A percentile compares a stretch with the other conserved stretches of the same genome.
phyloP scores from a whole-genome alignment of 306 rosid genomes.

The Quercus parvula region DNA sequence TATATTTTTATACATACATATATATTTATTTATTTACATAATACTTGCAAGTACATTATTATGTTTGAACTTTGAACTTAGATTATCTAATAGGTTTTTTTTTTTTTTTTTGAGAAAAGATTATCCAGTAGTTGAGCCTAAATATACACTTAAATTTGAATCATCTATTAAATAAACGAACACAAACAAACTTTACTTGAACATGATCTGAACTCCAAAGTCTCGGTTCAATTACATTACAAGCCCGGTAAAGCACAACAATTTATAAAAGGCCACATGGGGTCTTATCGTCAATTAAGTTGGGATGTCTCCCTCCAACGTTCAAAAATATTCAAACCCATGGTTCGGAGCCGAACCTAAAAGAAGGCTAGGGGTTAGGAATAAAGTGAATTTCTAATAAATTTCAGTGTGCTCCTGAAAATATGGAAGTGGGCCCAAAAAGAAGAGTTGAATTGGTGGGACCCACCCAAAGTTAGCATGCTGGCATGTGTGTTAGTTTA shows the following conservation, averaged over 20 bases:
- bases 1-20: too few species aligned
- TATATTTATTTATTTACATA: too few species aligned
- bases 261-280: neutral
- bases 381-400: constrained; percentile 3
- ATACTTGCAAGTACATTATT: too few species aligned
- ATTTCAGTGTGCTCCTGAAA: constrained; percentile 1
- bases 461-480: constrained; percentile 17
- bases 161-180: too few species aligned
- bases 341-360: constrained; percentile 44
- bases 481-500: constrained; percentile 36
- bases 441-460: constrained; percentile 14
- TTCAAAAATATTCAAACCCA: constrained; percentile 28
- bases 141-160: too few species aligned
- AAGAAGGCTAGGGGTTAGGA: constrained; percentile 23
- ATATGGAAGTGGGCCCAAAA: neutral
- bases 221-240: too few species aligned
- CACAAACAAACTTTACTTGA: too few species aligned
- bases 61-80: too few species aligned
- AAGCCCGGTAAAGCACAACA: neutral
- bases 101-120: too few species aligned
- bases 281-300: constrained; percentile 4
- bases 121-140: too few species aligned
- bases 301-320: constrained; percentile 39
- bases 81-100: too few species aligned
- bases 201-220: too few species aligned